phyloP scores from a whole-genome alignment of 495 filamentous ascomycete species.

The Trichoderma gamsii region DNA sequence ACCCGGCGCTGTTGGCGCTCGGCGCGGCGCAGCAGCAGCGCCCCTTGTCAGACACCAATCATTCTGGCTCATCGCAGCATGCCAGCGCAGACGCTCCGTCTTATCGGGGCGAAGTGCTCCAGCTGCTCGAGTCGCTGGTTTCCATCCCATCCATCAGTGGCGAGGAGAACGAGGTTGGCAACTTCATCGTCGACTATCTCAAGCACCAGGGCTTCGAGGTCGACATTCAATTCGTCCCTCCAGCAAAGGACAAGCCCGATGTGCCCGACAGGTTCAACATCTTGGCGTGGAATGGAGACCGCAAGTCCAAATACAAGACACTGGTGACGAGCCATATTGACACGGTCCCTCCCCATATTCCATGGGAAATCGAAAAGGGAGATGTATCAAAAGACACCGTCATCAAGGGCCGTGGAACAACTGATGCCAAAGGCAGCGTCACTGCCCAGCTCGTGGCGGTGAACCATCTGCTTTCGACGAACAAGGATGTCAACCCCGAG shows the following conservation, averaged over 20 bases:
- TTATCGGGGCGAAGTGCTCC: slow-evolving; percentile 52
- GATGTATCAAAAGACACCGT: slow-evolving; percentile 40
- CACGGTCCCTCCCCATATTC: slow-evolving; percentile 67
- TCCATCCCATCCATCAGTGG: slow-evolving; percentile 69
- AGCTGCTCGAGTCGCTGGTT: slow-evolving; percentile 71
- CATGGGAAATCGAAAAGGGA: slow-evolving; percentile 44
- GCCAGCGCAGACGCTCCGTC: slow-evolving; percentile 21
- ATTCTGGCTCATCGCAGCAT: slow-evolving; percentile 4
- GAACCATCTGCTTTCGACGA: slow-evolving; percentile 48
- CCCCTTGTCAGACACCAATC: not conserved
- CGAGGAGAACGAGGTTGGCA: slow-evolving; percentile 61
- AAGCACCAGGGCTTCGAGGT: slow-evolving; percentile 33
- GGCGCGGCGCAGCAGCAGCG: slow-evolving; percentile 4
- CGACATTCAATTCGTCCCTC: slow-evolving; percentile 61
- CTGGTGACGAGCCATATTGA: slow-evolving; percentile 73
- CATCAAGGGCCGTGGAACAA: slow-evolving; percentile 67
- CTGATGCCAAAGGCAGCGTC: slow-evolving; percentile 86
- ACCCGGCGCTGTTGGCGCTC: not conserved
- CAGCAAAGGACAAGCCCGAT: slow-evolving; percentile 44
- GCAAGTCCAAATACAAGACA: slow-evolving; percentile 47
- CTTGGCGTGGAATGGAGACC: slow-evolving; percentile 62
- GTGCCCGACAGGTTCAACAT: slow-evolving; percentile 59
- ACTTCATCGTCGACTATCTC: slow-evolving; percentile 65
- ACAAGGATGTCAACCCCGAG: slow-evolving; percentile 32
- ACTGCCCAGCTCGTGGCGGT: slow-evolving; percentile 70